Conservation (phyloP, 2,329 filamentous ascomycete species). For the Aspergillus eucalypticola region DNA sequence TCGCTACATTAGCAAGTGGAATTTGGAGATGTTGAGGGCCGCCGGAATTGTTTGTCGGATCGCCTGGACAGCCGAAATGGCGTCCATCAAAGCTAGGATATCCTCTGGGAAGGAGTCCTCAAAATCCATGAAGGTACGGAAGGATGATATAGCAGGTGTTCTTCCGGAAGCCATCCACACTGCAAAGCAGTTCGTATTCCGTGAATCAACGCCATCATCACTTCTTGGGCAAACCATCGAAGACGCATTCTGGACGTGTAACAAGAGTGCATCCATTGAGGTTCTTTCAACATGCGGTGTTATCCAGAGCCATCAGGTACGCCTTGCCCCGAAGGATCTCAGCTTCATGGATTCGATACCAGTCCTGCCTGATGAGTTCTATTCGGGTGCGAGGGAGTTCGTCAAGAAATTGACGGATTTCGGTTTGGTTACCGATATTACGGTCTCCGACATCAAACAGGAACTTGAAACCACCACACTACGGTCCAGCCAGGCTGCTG, state of each 20-base stretch:
- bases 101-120: conserved; percentile 34
- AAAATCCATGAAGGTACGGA: conserved; percentile 55
- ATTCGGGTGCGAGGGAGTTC: conserved; percentile 67
- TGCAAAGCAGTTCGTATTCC: conserved; percentile 83
- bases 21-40: conserved; percentile 85
- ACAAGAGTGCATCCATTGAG: conserved; percentile 77
- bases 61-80: conserved; percentile 86
- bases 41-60: conserved; percentile 88
- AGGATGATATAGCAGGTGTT: conserved; percentile 65
- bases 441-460: conserved; percentile 77
- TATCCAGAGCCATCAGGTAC: conserved; percentile 77
- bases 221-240: conserved; percentile 85
- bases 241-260: conserved; percentile 94
- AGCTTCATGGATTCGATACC: conserved; percentile 88
- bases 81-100: conserved; percentile 66
- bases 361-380: conserved; percentile 75
- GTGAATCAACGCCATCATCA: conserved; percentile 83
- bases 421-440: conserved; percentile 83
- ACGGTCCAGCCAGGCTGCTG: conserved; percentile 71
- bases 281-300: conserved; percentile 86
- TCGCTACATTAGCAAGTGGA: conserved; percentile 92
- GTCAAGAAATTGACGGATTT: conserved; percentile 79
- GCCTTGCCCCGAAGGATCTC: conserved; percentile 69
- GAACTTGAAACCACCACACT: conserved; percentile 83
- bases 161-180: conserved; percentile 80